Conservation (phyloP, 768 basidiomycete genomes). For the Chiua virens region DNA sequence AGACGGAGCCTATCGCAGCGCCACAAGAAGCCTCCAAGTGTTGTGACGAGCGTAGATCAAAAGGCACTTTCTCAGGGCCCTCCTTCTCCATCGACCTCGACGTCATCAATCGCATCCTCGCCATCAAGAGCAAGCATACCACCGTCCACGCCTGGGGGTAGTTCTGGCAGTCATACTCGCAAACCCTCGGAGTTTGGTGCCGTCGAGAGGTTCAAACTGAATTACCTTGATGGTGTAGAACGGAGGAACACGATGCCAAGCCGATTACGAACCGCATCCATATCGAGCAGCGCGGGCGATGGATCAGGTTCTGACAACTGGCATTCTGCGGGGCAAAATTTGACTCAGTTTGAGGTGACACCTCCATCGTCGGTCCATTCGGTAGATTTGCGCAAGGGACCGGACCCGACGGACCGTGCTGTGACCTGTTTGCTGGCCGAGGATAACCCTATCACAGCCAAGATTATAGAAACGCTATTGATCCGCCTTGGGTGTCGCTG, state of each 20-base stretch:
- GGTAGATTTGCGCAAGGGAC: slow-evolving; percentile 73
- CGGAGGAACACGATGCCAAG: slow-evolving; percentile 86
- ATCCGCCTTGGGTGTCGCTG: slow-evolving; percentile 94
- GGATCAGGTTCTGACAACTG: slow-evolving; percentile 77
- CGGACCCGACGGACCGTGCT: slow-evolving; percentile 81
- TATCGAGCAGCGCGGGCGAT: slow-evolving; percentile 80
- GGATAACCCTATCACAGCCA: slow-evolving; percentile 97
- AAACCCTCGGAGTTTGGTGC: slow-evolving; percentile 91
- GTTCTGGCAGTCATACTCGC: slow-evolving; percentile 57
- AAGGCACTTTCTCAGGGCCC: slow-evolving; percentile 69
- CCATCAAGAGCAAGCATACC: slow-evolving; percentile 74
- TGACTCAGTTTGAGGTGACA: slow-evolving; percentile 57
- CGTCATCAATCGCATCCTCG: slow-evolving; percentile 87
- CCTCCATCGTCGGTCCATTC: slow-evolving; percentile 87
- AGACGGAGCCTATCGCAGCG: slow-evolving; percentile 81
- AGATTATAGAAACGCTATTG: slow-evolving; percentile 94
- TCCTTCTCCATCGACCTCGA: slow-evolving; percentile 89
- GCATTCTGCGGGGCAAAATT: slow-evolving; percentile 54
- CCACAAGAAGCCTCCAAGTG: slow-evolving; percentile 76
- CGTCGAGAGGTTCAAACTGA: slow-evolving; percentile 85
- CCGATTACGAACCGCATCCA: slow-evolving; percentile 81
- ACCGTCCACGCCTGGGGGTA: slow-evolving; percentile 70
- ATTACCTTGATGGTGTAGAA: slow-evolving; percentile 73
- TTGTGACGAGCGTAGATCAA: slow-evolving; percentile 68
- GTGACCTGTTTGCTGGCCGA: slow-evolving; percentile 94